These are phyloP conservation scores for Plenodomus biglobosus DNA, from an alignment of 2,329 filamentous ascomycete species.

Conservation along the genomic window DNA sequence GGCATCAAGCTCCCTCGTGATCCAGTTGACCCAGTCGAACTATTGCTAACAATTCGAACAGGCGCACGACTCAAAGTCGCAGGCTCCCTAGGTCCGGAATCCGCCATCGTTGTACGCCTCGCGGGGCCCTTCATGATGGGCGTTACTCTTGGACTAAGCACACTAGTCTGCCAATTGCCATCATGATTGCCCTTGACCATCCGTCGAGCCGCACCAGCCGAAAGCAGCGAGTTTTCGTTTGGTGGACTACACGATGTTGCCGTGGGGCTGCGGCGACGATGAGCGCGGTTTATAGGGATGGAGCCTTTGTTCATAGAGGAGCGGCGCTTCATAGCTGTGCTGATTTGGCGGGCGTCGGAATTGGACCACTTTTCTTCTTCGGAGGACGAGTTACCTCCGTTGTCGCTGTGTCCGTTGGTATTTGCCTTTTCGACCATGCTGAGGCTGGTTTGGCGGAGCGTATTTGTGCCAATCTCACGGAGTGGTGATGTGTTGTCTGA, in stretches of 20 bases:
- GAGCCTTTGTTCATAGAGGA: slow-evolving; percentile 51
- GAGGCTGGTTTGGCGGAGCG: slow-evolving; percentile 52
- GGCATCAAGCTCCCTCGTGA: slow-evolving; percentile 36
- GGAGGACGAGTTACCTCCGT: slow-evolving; percentile 43
- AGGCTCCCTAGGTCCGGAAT: slow-evolving; percentile 25
- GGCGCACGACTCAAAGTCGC: slow-evolving; percentile 33
- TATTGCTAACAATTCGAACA: slow-evolving; percentile 36
- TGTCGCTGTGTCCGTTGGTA: slow-evolving; percentile 31
- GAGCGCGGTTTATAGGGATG: slow-evolving; percentile 43
- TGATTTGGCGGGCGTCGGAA: slow-evolving; percentile 57
- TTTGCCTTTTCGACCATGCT: slow-evolving; percentile 52
- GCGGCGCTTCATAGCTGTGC: slow-evolving; percentile 57
- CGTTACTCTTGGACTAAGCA: slow-evolving; percentile 63
- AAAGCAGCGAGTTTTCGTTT: slow-evolving; percentile 62
- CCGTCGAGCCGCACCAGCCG: slow-evolving; percentile 64
- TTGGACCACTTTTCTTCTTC: slow-evolving; percentile 56
- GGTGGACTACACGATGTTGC: slow-evolving; percentile 54
- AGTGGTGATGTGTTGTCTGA: slow-evolving; percentile 53
- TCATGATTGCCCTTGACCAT: slow-evolving; percentile 66
- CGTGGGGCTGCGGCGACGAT: slow-evolving; percentile 60
- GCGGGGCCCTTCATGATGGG: slow-evolving; percentile 59
- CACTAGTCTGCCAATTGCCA: slow-evolving; percentile 56
- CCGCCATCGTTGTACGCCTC: slow-evolving; percentile 42
- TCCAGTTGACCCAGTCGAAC: slow-evolving; percentile 24
- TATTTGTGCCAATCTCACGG: slow-evolving; percentile 50